Evolutionary conservation across 192 early-diverging fungal species (phyloP).

Genomic region (Fimicolochytrium jonesii): DNA sequence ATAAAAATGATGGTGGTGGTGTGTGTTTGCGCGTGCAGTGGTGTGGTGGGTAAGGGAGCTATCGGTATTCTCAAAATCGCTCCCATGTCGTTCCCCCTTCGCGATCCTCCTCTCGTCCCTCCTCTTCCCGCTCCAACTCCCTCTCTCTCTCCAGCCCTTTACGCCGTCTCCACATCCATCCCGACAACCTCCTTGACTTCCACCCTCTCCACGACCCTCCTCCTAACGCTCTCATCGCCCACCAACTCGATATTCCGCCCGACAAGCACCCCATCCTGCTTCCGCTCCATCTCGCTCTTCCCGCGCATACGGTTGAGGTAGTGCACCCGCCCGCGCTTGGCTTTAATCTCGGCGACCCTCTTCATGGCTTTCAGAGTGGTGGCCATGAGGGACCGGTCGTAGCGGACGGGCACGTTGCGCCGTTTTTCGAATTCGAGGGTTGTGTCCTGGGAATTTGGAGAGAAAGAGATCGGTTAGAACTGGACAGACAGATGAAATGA

Average conservation of each 20-base stretch:
- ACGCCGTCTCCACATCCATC: slow-evolving; percentile 69
- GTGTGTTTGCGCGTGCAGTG: too few species aligned
- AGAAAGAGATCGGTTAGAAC: neutral
- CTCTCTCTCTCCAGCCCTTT: slow-evolving; percentile 5
- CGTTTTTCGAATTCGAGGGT: slow-evolving; percentile 99
- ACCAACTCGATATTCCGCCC: slow-evolving; percentile 88
- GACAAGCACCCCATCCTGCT: slow-evolving; percentile 69
- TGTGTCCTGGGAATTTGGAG: slow-evolving; percentile 61
- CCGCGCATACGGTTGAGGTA: slow-evolving; percentile 77
- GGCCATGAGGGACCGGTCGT: slow-evolving; percentile 94
- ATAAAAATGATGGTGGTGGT: too few species aligned
- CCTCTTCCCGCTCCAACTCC: neutral
- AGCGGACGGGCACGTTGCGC: slow-evolving; percentile 94
- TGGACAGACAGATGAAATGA: neutral
- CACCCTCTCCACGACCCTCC: slow-evolving; percentile 66
- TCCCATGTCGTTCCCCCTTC: too few species aligned
- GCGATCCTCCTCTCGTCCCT: neutral
- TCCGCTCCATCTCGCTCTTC: slow-evolving; percentile 77
- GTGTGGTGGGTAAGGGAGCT: too few species aligned
- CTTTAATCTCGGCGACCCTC: slow-evolving; percentile 90
- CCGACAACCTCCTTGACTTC: slow-evolving; percentile 35
- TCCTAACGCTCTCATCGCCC: slow-evolving; percentile 49
- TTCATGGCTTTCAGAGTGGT: slow-evolving; percentile 99
- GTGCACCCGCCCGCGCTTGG: slow-evolving; percentile 89
- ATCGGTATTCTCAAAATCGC: too few species aligned